phyloP scores from a whole-genome alignment of 148 eudicot genomes.

The Rhododendron molle region DNA sequence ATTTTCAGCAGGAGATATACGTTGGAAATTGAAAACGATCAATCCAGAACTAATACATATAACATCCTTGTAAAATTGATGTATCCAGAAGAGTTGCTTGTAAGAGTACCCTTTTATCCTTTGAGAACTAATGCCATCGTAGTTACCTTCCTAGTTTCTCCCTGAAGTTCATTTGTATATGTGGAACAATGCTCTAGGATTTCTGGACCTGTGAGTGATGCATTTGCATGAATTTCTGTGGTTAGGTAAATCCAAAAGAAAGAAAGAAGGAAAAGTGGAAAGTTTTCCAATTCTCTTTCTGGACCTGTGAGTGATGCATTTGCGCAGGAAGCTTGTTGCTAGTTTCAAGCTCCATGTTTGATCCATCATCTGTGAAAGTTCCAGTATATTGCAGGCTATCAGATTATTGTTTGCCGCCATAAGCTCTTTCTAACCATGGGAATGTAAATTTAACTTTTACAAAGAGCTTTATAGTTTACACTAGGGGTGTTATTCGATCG shows the following conservation, averaged over 20 bases:
- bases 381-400: background rate
- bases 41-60: no score
- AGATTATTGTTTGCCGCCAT: background rate
- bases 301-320: no score
- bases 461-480: conserved; percentile 17
- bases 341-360: conserved; percentile 24
- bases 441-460: background rate
- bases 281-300: conserved; percentile 74
- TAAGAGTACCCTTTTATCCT: background rate
- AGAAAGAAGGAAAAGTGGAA: background rate
- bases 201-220: background rate
- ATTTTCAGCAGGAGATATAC: no score
- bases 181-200: background rate
- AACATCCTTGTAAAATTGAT: no score
- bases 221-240: background rate
- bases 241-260: no score
- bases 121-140: background rate
- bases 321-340: conserved; percentile 45
- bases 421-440: background rate
- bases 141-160: background rate
- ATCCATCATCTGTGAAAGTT: conserved; percentile 32
- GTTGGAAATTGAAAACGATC: no score
- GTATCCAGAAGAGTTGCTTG: background rate
- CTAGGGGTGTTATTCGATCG: no score
- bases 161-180: no score